These are phyloP conservation scores for Boletellus deceptivus DNA, from an alignment of 1,284 basidiomycete genomes.

Conservation along the genomic window DNA sequence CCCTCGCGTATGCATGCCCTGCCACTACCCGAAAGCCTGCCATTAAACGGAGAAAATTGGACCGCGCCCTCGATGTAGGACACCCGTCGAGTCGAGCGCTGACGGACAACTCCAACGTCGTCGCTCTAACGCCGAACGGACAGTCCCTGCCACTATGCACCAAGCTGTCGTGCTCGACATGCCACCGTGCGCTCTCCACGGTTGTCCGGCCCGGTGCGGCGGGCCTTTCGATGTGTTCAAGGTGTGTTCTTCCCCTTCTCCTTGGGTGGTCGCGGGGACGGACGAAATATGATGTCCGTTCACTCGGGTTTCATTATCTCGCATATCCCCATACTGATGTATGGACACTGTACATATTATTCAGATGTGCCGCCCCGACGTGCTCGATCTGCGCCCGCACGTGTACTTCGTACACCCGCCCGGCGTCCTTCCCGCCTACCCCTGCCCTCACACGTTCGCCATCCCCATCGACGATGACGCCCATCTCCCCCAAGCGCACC, in stretches of 20 bases:
- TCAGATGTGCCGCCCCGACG: slow-evolving; percentile 24
- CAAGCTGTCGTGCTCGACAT: slow-evolving; percentile 31
- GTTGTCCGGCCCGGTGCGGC: slow-evolving; percentile 16
- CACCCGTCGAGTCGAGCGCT: slow-evolving; percentile 13
- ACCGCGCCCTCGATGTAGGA: slow-evolving; percentile 13
- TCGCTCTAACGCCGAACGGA: not conserved
- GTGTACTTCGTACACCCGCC: slow-evolving; percentile 31
- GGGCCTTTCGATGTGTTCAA: slow-evolving; percentile 15
- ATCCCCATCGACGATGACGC: slow-evolving; percentile 20
- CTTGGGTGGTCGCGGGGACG: no score
- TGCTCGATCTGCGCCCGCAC: slow-evolving; percentile 31
- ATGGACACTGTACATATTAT: no score
- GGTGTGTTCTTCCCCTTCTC: slow-evolving; percentile 12
- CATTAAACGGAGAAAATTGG: slow-evolving; percentile 28
- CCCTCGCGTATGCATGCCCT: slow-evolving; percentile 11
- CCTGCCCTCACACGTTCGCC: slow-evolving; percentile 34
- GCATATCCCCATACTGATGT: no score
- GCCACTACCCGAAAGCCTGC: slow-evolving; percentile 17
- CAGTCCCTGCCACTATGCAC: not conserved
- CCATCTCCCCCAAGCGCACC: slow-evolving; percentile 26
- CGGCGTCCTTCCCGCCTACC: slow-evolving; percentile 28
- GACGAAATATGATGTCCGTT: no score
- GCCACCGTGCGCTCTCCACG: slow-evolving; percentile 28
- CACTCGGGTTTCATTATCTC: no score
- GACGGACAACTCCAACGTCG: slow-evolving; percentile 22